Conservation (phyloP, 176 grass and related monocot species). For the Urochloa ruziziensis region DNA sequence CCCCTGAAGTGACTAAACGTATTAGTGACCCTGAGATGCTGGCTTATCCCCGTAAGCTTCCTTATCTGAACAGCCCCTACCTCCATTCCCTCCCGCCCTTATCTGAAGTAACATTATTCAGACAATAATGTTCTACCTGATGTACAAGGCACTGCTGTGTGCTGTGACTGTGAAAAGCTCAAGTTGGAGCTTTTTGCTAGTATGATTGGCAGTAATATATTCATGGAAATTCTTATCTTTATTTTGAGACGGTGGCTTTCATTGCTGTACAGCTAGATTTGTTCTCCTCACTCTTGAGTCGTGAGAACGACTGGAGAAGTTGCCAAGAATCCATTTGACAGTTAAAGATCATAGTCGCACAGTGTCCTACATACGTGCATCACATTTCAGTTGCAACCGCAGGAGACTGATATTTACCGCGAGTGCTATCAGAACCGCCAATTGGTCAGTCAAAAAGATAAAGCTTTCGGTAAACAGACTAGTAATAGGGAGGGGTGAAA, state of each 20-base stretch:
- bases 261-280: slow-evolving; percentile 35
- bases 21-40: slow-evolving; percentile 50
- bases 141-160: slow-evolving; percentile 9
- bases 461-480: too few species aligned
- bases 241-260: background rate
- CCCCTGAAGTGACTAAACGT: slow-evolving; percentile 39
- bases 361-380: background rate
- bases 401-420: background rate
- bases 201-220: slow-evolving; percentile 14
- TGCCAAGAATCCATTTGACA: background rate
- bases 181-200: slow-evolving; percentile 9
- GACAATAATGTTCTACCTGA: background rate
- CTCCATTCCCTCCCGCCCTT: background rate
- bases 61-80: slow-evolving; percentile 21
- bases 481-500: background rate
- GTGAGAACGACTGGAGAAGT: background rate
- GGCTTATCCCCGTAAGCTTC: slow-evolving; percentile 38
- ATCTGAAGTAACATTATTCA: slow-evolving; percentile 38
- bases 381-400: background rate
- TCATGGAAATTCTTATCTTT: slow-evolving; percentile 28
- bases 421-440: background rate
- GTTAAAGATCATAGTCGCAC: background rate
- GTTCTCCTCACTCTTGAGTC: background rate
- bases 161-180: background rate
- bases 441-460: slow-evolving; percentile 24